phyloP scores from a whole-genome alignment of 805 yeast genomes.

The Ogataea naganishii region DNA sequence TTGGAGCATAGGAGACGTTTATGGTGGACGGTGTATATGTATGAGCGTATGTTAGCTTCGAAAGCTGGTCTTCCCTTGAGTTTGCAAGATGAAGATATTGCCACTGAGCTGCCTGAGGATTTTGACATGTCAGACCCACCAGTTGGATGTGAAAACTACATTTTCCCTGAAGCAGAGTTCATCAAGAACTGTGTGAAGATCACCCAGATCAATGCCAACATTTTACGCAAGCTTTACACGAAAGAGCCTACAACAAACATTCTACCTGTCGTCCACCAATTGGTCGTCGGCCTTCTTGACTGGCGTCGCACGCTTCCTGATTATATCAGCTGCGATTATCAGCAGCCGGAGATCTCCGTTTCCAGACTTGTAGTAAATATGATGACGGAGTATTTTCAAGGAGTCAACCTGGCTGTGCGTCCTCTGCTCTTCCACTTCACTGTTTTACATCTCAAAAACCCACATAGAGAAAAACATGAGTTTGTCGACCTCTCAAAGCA shows the following conservation, averaged over 20 bases:
- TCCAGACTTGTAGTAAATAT: slow-evolving; percentile 63
- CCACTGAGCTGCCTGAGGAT: slow-evolving; percentile 68
- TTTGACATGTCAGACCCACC: slow-evolving; percentile 60
- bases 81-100: slow-evolving; percentile 74
- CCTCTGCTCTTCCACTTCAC: slow-evolving; percentile 74
- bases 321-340: slow-evolving; percentile 56
- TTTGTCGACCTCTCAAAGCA: slow-evolving; percentile 55
- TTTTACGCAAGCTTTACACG: slow-evolving; percentile 60
- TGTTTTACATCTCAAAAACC: slow-evolving; percentile 46
- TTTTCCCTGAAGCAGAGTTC: slow-evolving; percentile 72
- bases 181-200: slow-evolving; percentile 70
- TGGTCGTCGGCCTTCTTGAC: slow-evolving; percentile 54
- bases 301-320: slow-evolving; percentile 65
- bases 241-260: slow-evolving; percentile 72
- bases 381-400: slow-evolving; percentile 79
- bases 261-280: slow-evolving; percentile 61
- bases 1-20: slow-evolving; percentile 38
- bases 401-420: slow-evolving; percentile 69
- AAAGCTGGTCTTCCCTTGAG: slow-evolving; percentile 76
- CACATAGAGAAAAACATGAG: slow-evolving; percentile 28
- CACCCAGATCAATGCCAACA: slow-evolving; percentile 70
- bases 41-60: slow-evolving; percentile 65
- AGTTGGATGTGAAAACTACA: slow-evolving; percentile 50
- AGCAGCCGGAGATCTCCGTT: slow-evolving; percentile 42
- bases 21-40: slow-evolving; percentile 33